Evolutionary conservation across 345 rosid genomes (phyloP), one percentile per base, ranked within the genome.

Genomic region (Schrenkiella parvula): DNA sequence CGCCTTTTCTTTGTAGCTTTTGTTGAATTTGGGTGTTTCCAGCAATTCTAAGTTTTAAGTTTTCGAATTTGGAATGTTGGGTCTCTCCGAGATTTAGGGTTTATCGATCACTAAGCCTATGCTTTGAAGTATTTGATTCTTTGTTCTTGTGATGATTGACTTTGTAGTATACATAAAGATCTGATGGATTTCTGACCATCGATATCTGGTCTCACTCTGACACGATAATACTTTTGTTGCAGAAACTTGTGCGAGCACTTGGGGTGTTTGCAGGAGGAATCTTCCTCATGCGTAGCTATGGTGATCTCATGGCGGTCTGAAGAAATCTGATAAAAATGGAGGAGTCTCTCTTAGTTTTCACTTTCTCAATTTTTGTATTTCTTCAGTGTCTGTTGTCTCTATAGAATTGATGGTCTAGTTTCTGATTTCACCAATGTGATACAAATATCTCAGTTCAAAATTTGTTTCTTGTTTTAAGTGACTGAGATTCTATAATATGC

Each of bases 271-370:
- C 80, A 6, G 96, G 92, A 73, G 87, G 96, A 17, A 78, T 93
- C 63, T 71, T 90, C 62, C 78, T 93, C 44, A 90, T 93, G 98
- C 84, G 95, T 73, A 84, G 69, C 72, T 93, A 72, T 67, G 98
- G 98, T n/a, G 96, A 92, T 70, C 90, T 84, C 26, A 89, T 93
- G 96, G 89, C 88, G 6, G 64, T 90, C 56, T 91, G 77, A 84
- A 31, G 55, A 74, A 64, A 28, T 84, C 64, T 92, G 75, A 84
- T 46, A 53, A 35, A 53, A 26, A 17, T 19, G 52, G 42, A 71
- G 17, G 23, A n/a, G 42, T 52, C 22, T 46, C 26, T 41, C 21
- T 29, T 32, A 19, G 43, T 44, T 44, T 75, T 51, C 59, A 51
- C 31, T 50, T 43, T 68, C 31, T 50, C 22, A 22, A 25, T 9